These are phyloP conservation scores for Panicum miliaceum DNA, from an alignment of 176 grass and related monocot genomes.

Conservation along the genomic window DNA sequence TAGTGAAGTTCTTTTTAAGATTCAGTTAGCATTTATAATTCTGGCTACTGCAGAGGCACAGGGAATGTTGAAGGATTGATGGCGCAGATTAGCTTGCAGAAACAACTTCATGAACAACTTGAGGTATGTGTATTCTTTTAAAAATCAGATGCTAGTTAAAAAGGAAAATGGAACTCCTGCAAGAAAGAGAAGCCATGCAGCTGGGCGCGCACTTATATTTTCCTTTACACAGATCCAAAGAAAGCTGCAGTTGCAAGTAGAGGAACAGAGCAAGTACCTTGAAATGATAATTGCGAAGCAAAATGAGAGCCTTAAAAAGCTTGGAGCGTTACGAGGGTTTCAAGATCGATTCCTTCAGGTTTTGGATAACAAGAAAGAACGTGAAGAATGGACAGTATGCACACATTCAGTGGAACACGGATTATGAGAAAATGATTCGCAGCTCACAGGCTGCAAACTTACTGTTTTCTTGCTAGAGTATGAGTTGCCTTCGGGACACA, in stretches of 20 bases:
- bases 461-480: neutral
- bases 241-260: conserved; percentile 81
- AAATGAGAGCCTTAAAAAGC: conserved; percentile 53
- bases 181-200: neutral
- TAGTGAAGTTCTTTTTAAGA: neutral
- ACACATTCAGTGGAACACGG: conserved; percentile 10
- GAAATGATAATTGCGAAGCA: conserved; percentile 74
- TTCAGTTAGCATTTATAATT: neutral
- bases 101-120: conserved; percentile 72
- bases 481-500: neutral
- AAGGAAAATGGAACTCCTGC: neutral
- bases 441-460: neutral
- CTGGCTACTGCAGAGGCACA: conserved; percentile 40
- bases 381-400: neutral
- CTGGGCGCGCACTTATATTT: neutral
- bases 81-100: conserved; percentile 64
- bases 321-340: conserved; percentile 41
- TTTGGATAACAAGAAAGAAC: neutral
- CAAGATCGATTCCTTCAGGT: neutral
- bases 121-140: conserved; percentile 50
- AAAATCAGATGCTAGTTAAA: neutral
- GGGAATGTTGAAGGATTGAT: conserved; percentile 47
- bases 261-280: conserved; percentile 81
- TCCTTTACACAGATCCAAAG: conserved; percentile 60
- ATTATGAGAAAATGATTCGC: neutral